Base-by-base conservation (phyloP, 331 rosid genomes). In the Prunus yedoensis region DNA sequence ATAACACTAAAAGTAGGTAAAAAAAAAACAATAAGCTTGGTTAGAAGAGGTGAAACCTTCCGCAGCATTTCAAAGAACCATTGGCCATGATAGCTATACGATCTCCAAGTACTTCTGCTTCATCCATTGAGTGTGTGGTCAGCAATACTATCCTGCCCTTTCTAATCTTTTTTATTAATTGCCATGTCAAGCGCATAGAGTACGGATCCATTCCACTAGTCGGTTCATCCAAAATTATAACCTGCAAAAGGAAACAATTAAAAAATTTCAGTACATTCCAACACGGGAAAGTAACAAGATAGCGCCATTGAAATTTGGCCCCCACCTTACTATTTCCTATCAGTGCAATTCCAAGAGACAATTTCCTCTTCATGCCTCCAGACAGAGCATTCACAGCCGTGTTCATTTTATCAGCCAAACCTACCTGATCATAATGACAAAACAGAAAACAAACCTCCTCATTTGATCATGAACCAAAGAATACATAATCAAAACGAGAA, bases 201-300 rank as follows among this genome's bases (percentile, higher is more conserved):
- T 94, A 94, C 57, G 99, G 99, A 86, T 94, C 99, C 99, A 94
- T 94, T 88, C 99, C 99, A 85, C 99, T 91, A 27, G 99, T 94
- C 59, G 99, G 99, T 87, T 94, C 99, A 78, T 94, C 99, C 60
- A 94, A 97, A 80, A 94, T 71, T 56, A 94, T 84, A 82, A 94
- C 97, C 99, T 94, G 89, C 69, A 78, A 79, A 43, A 25, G 64
- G 49, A 87, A 68, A 72, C 70, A 77, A 77, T 10, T 38, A 64
- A 80, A 77, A 50, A 3, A 66, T 66, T 74, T 32, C 70, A 53
- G 56, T 51, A 67, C 68, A 74, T 60, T 49, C 53, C 15, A 45
- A 15, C 32, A 65, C 0, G 35, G 52, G 74, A 71, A 49, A 70
- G 64, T 57, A 64, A 77, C 46, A 76, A 74, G 47, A 17, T 70